phyloP scores from a whole-genome alignment of 371 early-diverging fungal species.

The Apophysomyces elegans region DNA sequence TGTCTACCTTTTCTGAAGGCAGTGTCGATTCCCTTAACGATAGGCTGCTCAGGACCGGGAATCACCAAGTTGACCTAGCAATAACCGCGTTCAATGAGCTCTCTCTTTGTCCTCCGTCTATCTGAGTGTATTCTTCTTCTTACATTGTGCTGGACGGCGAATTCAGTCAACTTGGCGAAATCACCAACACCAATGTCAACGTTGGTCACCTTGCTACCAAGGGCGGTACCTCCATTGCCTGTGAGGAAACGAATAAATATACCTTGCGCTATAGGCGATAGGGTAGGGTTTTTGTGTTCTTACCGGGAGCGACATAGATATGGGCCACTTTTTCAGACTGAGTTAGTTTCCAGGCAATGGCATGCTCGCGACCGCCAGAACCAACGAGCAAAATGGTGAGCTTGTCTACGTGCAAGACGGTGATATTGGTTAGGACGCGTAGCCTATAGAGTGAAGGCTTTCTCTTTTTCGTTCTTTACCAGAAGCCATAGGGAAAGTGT shows the following conservation, averaged over 20 bases:
- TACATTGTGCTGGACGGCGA: constrained; percentile 83
- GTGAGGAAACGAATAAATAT: constrained; percentile 8
- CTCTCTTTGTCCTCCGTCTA: constrained; percentile 4
- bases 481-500: constrained; percentile 2
- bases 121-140: background rate
- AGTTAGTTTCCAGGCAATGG: constrained; percentile 91
- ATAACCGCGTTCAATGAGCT: background rate
- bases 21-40: constrained; percentile 89
- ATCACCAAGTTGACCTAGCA: constrained; percentile 79
- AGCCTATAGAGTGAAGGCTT: background rate
- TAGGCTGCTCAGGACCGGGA: constrained; percentile 97
- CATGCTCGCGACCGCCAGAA: constrained; percentile 96
- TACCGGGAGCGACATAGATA: constrained; percentile 94
- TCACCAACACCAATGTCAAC: constrained; percentile 75
- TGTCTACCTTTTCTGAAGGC: constrained; percentile 80
- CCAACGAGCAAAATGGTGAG: constrained; percentile 89
- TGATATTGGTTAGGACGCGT: background rate
- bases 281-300: background rate
- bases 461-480: no score
- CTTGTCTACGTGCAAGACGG: constrained; percentile 40
- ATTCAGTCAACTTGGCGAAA: constrained; percentile 77
- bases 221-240: constrained; percentile 96
- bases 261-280: background rate
- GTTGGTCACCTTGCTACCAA: constrained; percentile 76
- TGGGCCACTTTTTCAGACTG: constrained; percentile 76